Conservation (phyloP, 805 yeast genomes). For the Wickerhamomyces bisporus region DNA sequence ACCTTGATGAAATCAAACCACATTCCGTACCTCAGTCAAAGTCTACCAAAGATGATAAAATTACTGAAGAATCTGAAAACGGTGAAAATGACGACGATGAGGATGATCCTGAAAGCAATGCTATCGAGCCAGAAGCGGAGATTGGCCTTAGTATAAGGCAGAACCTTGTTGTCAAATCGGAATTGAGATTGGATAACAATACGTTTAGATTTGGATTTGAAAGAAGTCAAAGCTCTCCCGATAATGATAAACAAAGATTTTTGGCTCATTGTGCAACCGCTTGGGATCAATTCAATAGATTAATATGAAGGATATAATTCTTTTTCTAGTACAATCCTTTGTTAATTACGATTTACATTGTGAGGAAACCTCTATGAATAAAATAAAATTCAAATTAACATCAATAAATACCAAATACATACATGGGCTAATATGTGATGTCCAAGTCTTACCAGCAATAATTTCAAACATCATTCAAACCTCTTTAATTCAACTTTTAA, state of each 20-base stretch:
- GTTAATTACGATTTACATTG: too few species aligned
- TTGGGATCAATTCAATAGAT: slow-evolving; percentile 26
- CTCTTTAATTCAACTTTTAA: too few species aligned
- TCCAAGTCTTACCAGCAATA: too few species aligned
- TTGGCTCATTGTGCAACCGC: slow-evolving; percentile 30
- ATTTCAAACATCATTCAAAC: too few species aligned
- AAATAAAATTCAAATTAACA: neutral
- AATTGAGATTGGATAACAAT: slow-evolving; percentile 16
- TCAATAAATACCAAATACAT: too few species aligned
- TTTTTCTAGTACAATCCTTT: too few species aligned
- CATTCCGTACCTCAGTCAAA: slow-evolving; percentile 4
- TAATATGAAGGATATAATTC: neutral
- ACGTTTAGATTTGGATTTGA: slow-evolving; percentile 21
- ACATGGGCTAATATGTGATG: too few species aligned
- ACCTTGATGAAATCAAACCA: slow-evolving; percentile 18
- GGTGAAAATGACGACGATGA: slow-evolving; percentile 15
- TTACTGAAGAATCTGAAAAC: slow-evolving; percentile 12
- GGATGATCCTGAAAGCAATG: slow-evolving; percentile 29
- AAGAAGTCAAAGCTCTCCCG: slow-evolving; percentile 8
- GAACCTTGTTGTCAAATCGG: slow-evolving; percentile 11
- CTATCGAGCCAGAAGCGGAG: slow-evolving; percentile 31
- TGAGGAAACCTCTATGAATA: too few species aligned
- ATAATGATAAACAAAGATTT: slow-evolving; percentile 24
- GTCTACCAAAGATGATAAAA: slow-evolving; percentile 4
- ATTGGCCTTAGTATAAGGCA: slow-evolving; percentile 12